A percentile compares a stretch with the other conserved stretches of the same genome.
phyloP scores from a whole-genome alignment of 176 grass and related monocot species.

The Elaeis guineensis region DNA sequence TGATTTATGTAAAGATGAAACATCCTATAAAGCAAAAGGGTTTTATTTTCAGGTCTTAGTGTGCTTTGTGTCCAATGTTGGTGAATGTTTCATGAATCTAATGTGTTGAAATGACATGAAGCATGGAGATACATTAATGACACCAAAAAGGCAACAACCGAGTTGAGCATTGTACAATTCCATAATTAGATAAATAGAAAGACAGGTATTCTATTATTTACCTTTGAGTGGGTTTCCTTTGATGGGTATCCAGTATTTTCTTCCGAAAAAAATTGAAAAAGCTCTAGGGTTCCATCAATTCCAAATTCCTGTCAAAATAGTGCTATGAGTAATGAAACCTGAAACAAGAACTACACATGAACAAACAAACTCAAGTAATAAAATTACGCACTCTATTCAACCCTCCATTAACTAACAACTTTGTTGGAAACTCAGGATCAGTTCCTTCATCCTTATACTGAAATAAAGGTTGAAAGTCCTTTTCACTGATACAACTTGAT shows the following conservation, averaged over 20 bases:
- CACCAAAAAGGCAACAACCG: too few species aligned
- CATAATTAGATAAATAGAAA: neutral
- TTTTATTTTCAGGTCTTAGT: too few species aligned
- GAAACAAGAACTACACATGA: conserved; percentile 2
- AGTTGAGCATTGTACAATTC: too few species aligned
- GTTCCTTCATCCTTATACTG: conserved; percentile 24
- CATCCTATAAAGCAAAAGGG: too few species aligned
- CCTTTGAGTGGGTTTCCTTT: conserved; percentile 34
- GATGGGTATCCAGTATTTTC: conserved; percentile 40
- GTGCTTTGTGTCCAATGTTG: too few species aligned
- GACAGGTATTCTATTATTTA: conserved; percentile 7
- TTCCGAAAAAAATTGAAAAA: conserved; percentile 69
- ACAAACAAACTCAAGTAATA: neutral
- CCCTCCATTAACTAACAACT: conserved; percentile 53
- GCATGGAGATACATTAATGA: too few species aligned
- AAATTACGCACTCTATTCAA: conserved; percentile 50
- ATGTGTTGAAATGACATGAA: too few species aligned
- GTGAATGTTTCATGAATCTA: too few species aligned
- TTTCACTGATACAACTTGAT: conserved; percentile 21
- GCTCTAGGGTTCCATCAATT: conserved; percentile 56
- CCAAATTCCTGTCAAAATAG: conserved; percentile 58
- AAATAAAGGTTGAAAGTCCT: conserved; percentile 59
- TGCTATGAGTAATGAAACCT: neutral
- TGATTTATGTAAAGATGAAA: too few species aligned
- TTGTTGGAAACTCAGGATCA: conserved; percentile 22